These are phyloP conservation scores for Basidioascus undulatus DNA, from an alignment of 768 basidiomycete genomes.

Conservation along the genomic window DNA sequence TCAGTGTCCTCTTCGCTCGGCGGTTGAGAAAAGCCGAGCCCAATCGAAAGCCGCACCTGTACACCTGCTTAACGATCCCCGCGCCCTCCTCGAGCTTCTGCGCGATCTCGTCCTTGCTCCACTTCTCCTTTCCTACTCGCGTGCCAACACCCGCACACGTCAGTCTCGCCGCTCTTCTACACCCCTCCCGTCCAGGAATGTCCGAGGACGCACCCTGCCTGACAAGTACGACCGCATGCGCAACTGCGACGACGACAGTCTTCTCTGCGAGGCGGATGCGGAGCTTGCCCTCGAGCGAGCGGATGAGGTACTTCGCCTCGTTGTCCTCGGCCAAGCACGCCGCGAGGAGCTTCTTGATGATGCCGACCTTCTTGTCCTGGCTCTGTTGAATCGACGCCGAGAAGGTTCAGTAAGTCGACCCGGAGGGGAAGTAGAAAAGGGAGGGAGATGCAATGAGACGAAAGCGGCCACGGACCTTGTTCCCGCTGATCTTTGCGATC, in stretches of 20 bases:
- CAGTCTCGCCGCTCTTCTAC: too few relatives aligned
- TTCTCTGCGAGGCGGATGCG: slow-evolving; percentile 92
- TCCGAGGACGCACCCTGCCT: too few relatives aligned
- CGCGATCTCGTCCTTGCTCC: slow-evolving; percentile 47
- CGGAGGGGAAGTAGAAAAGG: neutral
- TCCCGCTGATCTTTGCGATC: slow-evolving; percentile 42
- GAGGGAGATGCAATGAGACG: neutral
- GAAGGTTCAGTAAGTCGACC: too few relatives aligned
- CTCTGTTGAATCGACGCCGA: slow-evolving; percentile 28
- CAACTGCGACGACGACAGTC: slow-evolving; percentile 64
- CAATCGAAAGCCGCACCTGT: slow-evolving; percentile 33
- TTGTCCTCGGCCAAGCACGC: slow-evolving; percentile 45
- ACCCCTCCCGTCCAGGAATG: too few relatives aligned
- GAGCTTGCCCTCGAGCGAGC: slow-evolving; percentile 86
- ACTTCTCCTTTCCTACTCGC: slow-evolving; percentile 28
- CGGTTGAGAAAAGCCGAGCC: too few relatives aligned
- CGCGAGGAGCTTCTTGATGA: slow-evolving; percentile 80
- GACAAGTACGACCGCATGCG: slow-evolving; percentile 66
- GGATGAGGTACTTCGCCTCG: slow-evolving; percentile 91
- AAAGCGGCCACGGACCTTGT: slow-evolving; percentile 1
- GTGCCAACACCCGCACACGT: too few relatives aligned
- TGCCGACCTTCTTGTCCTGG: slow-evolving; percentile 79
- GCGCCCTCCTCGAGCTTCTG: slow-evolving; percentile 50
- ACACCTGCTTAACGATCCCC: slow-evolving; percentile 62
- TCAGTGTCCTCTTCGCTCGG: too few relatives aligned